Conservation (phyloP, 2,329 filamentous ascomycete genomes). For the Trichoderma hamatum region DNA sequence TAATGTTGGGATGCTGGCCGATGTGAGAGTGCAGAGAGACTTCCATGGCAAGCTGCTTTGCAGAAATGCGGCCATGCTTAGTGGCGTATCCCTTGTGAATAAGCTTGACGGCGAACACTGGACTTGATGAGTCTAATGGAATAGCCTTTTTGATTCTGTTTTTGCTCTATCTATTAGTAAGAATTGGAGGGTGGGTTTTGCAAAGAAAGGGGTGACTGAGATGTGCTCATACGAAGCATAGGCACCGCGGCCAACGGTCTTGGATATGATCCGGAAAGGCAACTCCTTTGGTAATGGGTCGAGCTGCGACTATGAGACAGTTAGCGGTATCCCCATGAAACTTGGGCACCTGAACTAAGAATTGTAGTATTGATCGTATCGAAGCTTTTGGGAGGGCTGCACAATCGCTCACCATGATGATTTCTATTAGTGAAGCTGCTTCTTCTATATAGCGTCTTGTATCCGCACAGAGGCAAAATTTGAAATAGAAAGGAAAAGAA, state of each 20-base stretch:
- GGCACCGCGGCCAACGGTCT: conserved; percentile 93
- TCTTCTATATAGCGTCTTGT: background rate
- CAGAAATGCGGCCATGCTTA: conserved; percentile 82
- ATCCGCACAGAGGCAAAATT: background rate
- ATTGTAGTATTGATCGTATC: background rate
- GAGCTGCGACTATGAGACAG: conserved; percentile 74
- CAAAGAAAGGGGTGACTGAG: conserved; percentile 10
- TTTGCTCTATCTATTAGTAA: conserved; percentile 25
- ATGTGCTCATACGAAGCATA: conserved; percentile 79
- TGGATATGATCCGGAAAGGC: conserved; percentile 92
- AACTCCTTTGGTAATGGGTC: conserved; percentile 83
- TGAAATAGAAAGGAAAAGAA: background rate
- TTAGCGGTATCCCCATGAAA: background rate
- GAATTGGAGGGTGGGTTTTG: conserved; percentile 4
- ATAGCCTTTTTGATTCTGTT: conserved; percentile 88
- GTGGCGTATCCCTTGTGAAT: conserved; percentile 97
- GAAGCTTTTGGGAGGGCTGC: background rate
- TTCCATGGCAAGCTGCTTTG: conserved; percentile 90
- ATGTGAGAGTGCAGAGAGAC: conserved; percentile 87
- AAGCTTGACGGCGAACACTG: conserved; percentile 96
- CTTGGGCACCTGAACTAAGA: background rate
- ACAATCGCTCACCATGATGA: conserved; percentile 23
- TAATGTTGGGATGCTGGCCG: conserved; percentile 88
- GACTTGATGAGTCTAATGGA: conserved; percentile 67
- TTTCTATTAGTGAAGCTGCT: conserved; percentile 19